Evolutionary conservation across 139 green algal genomes (phyloP), one percentile per base, ranked within the genome.

Genomic region (Picochlorum sp.): DNA sequence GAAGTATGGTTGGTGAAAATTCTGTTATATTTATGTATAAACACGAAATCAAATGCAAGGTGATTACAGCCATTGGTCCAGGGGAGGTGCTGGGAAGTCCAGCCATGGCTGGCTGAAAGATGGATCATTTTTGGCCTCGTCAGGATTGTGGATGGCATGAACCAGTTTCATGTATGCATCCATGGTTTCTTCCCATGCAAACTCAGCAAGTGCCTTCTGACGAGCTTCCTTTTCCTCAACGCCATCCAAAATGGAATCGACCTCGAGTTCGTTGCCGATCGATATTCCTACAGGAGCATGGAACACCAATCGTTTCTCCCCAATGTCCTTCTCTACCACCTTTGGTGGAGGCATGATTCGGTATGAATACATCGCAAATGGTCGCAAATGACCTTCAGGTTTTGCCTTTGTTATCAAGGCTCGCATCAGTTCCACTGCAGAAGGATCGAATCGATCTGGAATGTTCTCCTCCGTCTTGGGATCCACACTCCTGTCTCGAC

Each of bases 301-400:
- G 58, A 83, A 79, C 8, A 87, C 90, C 4, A 93, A 26, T 11
- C 91, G 77, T 15, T 82, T 68, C 78, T 96, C 90, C 14, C 89
- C 89, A 20, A 96, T 75, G 30, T 28, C 59, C 65, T 89, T 91
- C 38, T 95, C 84, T n/a, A 89, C 57, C 4, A 61, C 69, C n/a
- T 74, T 73, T 9, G 91, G 91, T 7, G 93, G 93, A 0, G 94
- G 94, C 94, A 99, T 99, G 60, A 99, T 81, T 45, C 81, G 80
- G 45, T 72, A 88, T 13, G 66, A 84, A 63, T 81, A 86, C 90
- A 99, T 97, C 63, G 94, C 82, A 72, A 98, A 86, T 41, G 94
- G 90, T 67, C 90, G 91, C 15, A 98, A 52, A 80, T 96, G 91
- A 3, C 79, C 85, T 2, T 80, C 72, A 54, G 76, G 72, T 75